phyloP scores from a whole-genome alignment of 495 filamentous ascomycete genomes.

The Talaromyces borbonicus region DNA sequence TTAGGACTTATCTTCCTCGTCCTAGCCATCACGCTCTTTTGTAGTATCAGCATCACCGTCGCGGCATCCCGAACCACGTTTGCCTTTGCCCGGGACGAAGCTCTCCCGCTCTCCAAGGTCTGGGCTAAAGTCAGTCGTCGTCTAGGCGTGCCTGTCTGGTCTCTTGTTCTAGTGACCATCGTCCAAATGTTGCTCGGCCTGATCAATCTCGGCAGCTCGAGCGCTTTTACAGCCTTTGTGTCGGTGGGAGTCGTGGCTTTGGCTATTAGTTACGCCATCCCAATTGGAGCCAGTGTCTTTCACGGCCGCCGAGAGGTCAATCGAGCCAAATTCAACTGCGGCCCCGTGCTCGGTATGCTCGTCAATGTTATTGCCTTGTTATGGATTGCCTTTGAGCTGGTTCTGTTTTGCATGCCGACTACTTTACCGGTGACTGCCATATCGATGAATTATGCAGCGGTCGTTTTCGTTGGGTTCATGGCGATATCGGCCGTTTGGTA shows the following conservation, averaged over 20 bases:
- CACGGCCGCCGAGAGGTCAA: conserved; percentile 40
- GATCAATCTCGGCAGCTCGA: conserved; percentile 53
- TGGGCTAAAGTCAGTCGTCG: conserved; percentile 22
- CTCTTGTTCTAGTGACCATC: conserved; percentile 23
- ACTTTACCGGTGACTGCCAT: conserved; percentile 34
- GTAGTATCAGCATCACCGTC: conserved; percentile 51
- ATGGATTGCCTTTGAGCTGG: conserved; percentile 53
- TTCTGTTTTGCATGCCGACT: conserved; percentile 47
- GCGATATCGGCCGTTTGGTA: conserved; percentile 35
- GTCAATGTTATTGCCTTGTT: conserved; percentile 46
- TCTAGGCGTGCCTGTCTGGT: conserved; percentile 28
- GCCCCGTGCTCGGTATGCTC: conserved; percentile 43
- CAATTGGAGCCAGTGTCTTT: conserved; percentile 46
- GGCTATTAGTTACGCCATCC: conserved; percentile 47
- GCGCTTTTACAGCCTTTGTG: conserved; percentile 55
- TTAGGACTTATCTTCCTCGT: conserved; percentile 38
- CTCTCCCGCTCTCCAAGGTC: conserved; percentile 24
- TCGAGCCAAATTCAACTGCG: conserved; percentile 43
- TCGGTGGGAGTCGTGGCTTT: conserved; percentile 53
- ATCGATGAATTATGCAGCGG: conserved; percentile 53
- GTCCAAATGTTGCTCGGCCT: conserved; percentile 43
- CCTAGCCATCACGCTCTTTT: conserved; percentile 54
- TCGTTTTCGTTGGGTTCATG: conserved; percentile 51
- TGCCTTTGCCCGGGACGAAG: conserved; percentile 50
- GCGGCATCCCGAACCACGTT: conserved; percentile 50